Base-by-base conservation (phyloP, 139 green algal genomes). In the Raphidocelis subcapitata region DNA sequence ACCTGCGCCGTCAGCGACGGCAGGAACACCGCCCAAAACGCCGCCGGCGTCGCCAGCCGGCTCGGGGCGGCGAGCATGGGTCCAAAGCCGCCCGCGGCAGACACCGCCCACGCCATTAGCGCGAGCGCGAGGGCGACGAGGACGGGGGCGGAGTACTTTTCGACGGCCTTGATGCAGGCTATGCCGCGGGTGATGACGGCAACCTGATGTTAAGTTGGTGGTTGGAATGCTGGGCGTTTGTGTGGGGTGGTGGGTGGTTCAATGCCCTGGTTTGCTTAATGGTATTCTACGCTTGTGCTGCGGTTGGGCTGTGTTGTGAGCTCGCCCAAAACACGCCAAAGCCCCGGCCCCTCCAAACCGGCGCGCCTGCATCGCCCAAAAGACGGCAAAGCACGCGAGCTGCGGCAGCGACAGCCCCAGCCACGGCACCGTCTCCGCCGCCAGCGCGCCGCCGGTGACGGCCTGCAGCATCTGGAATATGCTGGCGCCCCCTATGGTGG, bases 1-100 rank as follows among this genome's bases (percentile, higher is more conserved):
- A 95, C 82, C 62, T 94, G 90, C 26, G 91, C 90, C 5, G 90
- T 95, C 3, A 95, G 69, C 0, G 84, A 74, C 0, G 87, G 84
- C 66, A 84, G 81, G 67, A 95, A 94, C 32, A 82, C 82, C 0
- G 10, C 5, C 83, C 76, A 90, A 67, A 96, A 93, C 75, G 86
- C 71, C n/a, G 82, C 89, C 26, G 70, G 79, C 65, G 81, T 82
- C 5, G 85, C 68, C 70, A 86, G 83, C n/a, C 89, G 68, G 31
- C 68, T 83, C 18, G 72, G 75, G 2, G 79, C 57, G 31, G 77
- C 78, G 2, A 91, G 82, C 90, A 95, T 95, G 69, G 84, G 86
- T 15, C 86, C 86, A 16, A 91, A 67, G 16, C 86, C 86, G 0
- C 90, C 89, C 0, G 90, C 89, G 0, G 77, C 23, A 16, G 36